Evolutionary conservation across 2,329 filamentous ascomycete species (phyloP).

Genomic region (Calonectria leucothoes): DNA sequence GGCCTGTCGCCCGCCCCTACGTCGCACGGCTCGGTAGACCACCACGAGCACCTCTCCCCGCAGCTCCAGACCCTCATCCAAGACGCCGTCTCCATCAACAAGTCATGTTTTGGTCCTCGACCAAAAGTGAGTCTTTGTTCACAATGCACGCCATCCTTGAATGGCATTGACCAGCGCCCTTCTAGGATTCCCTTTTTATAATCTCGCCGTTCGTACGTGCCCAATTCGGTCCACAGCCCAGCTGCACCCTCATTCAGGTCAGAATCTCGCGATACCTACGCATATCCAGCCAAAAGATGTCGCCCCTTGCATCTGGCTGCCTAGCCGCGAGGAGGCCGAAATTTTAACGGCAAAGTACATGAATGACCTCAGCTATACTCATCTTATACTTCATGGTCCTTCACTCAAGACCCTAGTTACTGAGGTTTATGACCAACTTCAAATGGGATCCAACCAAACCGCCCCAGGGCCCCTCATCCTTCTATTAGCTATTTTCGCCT

Average conservation of each 20-base stretch:
- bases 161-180: neutral
- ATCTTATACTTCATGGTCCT: constrained; percentile 47
- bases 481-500: constrained; percentile 44
- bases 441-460: constrained; percentile 32
- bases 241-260: constrained; percentile 37
- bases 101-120: constrained; percentile 43
- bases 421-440: constrained; percentile 44
- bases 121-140: constrained; percentile 16
- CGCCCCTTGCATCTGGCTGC: constrained; percentile 49
- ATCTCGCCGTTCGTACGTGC: constrained; percentile 47
- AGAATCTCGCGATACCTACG: constrained; percentile 37
- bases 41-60: constrained; percentile 39
- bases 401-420: constrained; percentile 42
- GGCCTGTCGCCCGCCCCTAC: neutral
- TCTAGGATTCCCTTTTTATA: constrained; percentile 27
- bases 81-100: constrained; percentile 48
- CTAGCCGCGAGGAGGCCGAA: constrained; percentile 46
- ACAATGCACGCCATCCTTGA: constrained; percentile 30
- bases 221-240: constrained; percentile 47
- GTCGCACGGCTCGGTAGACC: neutral
- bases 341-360: constrained; percentile 45
- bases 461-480: constrained; percentile 44
- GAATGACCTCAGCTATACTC: constrained; percentile 44
- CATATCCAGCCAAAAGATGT: constrained; percentile 36
- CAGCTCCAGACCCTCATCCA: constrained; percentile 48